Conservation (phyloP, 2,329 filamentous ascomycete species). For the Cryphonectria radicalis region DNA sequence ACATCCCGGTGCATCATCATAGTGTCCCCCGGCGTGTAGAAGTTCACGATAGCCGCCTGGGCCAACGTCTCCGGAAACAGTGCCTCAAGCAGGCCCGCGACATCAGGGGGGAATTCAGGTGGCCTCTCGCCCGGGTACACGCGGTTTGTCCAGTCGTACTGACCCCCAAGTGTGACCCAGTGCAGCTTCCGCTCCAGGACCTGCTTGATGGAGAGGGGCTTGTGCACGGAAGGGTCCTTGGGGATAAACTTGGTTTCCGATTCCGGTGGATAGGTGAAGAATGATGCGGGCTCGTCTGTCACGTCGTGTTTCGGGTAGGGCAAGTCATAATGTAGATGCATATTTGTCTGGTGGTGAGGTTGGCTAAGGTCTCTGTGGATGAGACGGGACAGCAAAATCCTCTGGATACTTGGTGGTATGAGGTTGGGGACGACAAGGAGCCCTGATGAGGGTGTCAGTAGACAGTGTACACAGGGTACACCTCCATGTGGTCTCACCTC, state of each 20-base stretch:
- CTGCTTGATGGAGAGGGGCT: conserved; percentile 69
- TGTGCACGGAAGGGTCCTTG: conserved; percentile 75
- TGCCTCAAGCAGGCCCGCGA: conserved; percentile 67
- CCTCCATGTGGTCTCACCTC: not conserved
- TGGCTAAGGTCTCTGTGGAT: conserved; percentile 70
- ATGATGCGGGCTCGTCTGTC: conserved; percentile 43
- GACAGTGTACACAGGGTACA: not conserved
- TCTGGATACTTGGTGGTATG: conserved; percentile 71
- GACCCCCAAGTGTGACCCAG: conserved; percentile 93
- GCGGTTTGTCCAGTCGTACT: conserved; percentile 95
- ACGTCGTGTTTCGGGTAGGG: conserved; percentile 35
- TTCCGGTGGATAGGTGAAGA: conserved; percentile 57
- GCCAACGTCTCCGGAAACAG: conserved; percentile 79
- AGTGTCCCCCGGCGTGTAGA: conserved; percentile 89
- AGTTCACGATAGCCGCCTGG: conserved; percentile 91
- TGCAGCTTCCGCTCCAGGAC: conserved; percentile 81
- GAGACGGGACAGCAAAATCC: conserved; percentile 70
- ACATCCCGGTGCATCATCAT: conserved; percentile 94
- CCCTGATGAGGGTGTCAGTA: conserved; percentile 54
- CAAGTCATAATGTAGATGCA: conserved; percentile 50
- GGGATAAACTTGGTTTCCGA: conserved; percentile 64
- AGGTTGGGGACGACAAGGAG: conserved; percentile 78
- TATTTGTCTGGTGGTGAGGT: conserved; percentile 79
- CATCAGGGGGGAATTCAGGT: conserved; percentile 75
- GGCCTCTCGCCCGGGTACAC: conserved; percentile 72